phyloP scores from a whole-genome alignment of 2,329 filamentous ascomycete genomes.

The Fusarium incarnatum region DNA sequence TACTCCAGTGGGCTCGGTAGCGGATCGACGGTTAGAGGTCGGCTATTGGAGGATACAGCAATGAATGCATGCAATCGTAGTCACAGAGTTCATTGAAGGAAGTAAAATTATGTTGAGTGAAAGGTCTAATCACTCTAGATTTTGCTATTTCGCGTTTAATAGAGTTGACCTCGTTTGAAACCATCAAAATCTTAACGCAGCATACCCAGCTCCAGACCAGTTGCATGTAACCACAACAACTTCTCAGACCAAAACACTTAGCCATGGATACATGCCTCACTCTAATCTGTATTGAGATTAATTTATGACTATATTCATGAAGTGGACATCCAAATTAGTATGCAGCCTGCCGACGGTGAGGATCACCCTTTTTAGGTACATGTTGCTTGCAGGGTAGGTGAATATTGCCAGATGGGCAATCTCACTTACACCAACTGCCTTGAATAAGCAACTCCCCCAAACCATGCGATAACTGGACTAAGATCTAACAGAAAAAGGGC shows the following conservation, averaged over 20 bases:
- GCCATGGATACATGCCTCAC: not conserved
- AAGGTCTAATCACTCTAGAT: not conserved
- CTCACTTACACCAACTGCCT: not conserved
- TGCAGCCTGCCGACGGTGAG: not conserved
- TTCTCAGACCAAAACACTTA: not conserved
- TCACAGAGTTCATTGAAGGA: not conserved
- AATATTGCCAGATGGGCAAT: not conserved
- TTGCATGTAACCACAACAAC: no score
- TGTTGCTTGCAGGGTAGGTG: not conserved
- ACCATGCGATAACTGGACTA: not conserved
- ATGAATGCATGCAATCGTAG: no score
- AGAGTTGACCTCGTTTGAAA: not conserved
- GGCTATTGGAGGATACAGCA: not conserved
- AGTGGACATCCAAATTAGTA: not conserved
- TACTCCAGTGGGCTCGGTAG: slow-evolving; percentile 4
- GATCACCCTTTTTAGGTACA: not conserved
- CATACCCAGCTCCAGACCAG: no score
- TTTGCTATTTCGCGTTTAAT: not conserved
- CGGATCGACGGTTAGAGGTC: not conserved
- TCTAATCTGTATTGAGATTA: not conserved
- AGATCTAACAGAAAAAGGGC: not conserved
- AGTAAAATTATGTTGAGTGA: not conserved
- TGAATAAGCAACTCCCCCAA: not conserved
- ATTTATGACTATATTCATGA: no score
- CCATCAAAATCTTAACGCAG: not conserved